Evolutionary conservation across 176 grass and related monocot genomes (phyloP).

Genomic region (Triticum turgidum): DNA sequence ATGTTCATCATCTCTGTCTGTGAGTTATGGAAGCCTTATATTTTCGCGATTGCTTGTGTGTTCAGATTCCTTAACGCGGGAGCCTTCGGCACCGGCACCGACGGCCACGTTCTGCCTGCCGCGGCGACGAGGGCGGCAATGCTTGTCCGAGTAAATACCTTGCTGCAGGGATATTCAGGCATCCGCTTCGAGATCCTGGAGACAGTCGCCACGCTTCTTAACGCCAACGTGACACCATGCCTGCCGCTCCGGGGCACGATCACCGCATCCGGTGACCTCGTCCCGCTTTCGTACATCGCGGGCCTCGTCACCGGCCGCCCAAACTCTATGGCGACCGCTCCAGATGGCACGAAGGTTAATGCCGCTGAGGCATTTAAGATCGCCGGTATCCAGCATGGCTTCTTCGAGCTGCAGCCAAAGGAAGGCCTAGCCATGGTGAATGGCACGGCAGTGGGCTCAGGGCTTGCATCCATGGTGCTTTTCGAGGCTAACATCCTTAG

Average conservation of each 20-base stretch:
- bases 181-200: conserved; percentile 91
- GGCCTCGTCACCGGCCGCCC: conserved; percentile 63
- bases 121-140: conserved; percentile 58
- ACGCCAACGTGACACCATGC: conserved; percentile 76
- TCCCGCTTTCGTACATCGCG: conserved; percentile 82
- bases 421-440: conserved; percentile 90
- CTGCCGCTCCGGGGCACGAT: conserved; percentile 81
- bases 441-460: conserved; percentile 76
- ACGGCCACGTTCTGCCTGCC: conserved; percentile 57
- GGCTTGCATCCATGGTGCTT: conserved; percentile 66
- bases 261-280: conserved; percentile 78
- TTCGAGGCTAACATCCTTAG: conserved; percentile 71
- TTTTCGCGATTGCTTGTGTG: not conserved
- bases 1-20: too few relatives aligned
- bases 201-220: conserved; percentile 61
- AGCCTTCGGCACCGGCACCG: conserved; percentile 53
- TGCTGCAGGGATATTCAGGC: conserved; percentile 83
- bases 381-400: conserved; percentile 49
- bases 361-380: conserved; percentile 57
- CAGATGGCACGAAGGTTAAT: conserved; percentile 32
- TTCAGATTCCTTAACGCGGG: conserved; percentile 31
- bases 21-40: not conserved
- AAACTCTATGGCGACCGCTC: conserved; percentile 37
- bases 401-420: conserved; percentile 87
- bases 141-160: conserved; percentile 82